phyloP scores from a whole-genome alignment of 2,329 filamentous ascomycete species.

The Alternaria panax region DNA sequence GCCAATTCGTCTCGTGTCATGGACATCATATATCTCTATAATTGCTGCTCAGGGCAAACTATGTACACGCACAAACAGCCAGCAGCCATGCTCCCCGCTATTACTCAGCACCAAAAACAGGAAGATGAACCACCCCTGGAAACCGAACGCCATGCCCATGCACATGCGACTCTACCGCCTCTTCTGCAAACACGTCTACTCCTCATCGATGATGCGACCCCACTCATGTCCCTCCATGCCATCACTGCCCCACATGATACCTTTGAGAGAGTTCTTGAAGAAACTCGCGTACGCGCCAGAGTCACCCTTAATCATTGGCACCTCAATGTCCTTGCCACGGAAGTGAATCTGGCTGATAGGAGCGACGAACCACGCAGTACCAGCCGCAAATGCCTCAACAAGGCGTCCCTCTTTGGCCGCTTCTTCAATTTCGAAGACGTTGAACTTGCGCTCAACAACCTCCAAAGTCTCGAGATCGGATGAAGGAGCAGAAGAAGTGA shows the following conservation, averaged over 20 bases:
- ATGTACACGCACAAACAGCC: background rate
- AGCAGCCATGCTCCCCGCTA: background rate
- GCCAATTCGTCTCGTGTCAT: background rate
- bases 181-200: conserved; percentile 13
- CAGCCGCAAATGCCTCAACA: conserved; percentile 84
- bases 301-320: conserved; percentile 53
- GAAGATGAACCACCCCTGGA: background rate
- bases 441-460: conserved; percentile 83
- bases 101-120: background rate
- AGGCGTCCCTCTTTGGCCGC: conserved; percentile 78
- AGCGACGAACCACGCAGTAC: conserved; percentile 72
- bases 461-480: conserved; percentile 60
- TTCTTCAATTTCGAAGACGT: conserved; percentile 77
- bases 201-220: conserved; percentile 55
- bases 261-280: conserved; percentile 57
- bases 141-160: background rate
- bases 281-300: conserved; percentile 52
- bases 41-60: background rate
- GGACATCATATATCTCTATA: background rate
- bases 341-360: conserved; percentile 57
- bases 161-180: background rate
- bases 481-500: conserved; percentile 51
- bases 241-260: conserved; percentile 59
- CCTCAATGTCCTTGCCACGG: conserved; percentile 52
- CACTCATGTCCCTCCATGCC: conserved; percentile 55